Base-by-base conservation (phyloP, 2,329 filamentous ascomycete species). In the Aquanectria penicillioides region DNA sequence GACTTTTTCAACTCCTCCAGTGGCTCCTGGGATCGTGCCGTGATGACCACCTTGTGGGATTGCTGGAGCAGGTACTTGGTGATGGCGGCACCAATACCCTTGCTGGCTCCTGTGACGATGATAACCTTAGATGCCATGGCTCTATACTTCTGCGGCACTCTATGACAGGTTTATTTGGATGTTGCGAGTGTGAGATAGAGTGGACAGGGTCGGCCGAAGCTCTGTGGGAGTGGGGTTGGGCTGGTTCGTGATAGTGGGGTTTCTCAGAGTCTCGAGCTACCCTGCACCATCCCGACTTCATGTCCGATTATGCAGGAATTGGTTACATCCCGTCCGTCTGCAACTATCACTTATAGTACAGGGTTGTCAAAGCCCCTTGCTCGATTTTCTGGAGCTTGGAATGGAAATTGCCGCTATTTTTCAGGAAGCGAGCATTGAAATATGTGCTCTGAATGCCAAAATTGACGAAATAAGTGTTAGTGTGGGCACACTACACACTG, bases 81-180 rank as follows among this genome's bases (percentile, higher is more conserved):
- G 7, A 88, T 76, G 58, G 84, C 84, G 10, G 86, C 78, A 43
- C 87, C 87, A 49, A 89, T 83, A 22, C 87, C 87, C 56, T 85
- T 84, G 73, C 86, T 88, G 15, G 86, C 86, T 25, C 87, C 87
- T 3, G 86, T 89, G 28, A 94, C 80, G 59, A 93, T 87, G 70
- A 93, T 86, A 18, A 86, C 87, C 72, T 92, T 91, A 7, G 83
- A 74, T n/a, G 78, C 49, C 77, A 84, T 82, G 53, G 61, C 74
- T 37, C 48, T 37, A 37, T 10, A 38, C 22, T 47, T 47, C 26
- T 62, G 51, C 17, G 51, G 9, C 28, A 31, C 36, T 25, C 36
- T 25, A n/a, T 31, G 26, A 31, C 15, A n/a, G 29, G 25, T 33
- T 15, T 28, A 11, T 22, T 31, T 54, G 43, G 17, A 25, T 43